Evolutionary conservation across 495 filamentous ascomycete genomes (phyloP), one percentile per base, ranked within the genome.

Genomic region (Podospora anserina): DNA sequence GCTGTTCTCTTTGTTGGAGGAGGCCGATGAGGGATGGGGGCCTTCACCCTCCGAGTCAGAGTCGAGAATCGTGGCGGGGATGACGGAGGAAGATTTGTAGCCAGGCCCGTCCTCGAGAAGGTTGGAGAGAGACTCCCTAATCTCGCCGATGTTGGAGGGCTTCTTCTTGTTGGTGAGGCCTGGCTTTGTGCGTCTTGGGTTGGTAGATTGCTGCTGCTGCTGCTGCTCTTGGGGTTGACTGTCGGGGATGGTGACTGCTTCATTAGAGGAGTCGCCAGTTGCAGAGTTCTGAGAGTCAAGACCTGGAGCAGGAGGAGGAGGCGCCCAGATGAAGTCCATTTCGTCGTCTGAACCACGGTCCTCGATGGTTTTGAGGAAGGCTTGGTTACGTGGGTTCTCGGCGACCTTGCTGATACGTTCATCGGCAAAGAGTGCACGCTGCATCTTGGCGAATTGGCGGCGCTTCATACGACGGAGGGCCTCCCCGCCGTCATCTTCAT

Each of bases 401-500:
- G 94, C 93, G 65, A 99, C 90, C 75, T 93, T 92, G 69, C 89
- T 92, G 68, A 98, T 85, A 59, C 93, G 92, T 77, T 93, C 93
- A 72, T 99, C 94, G n/a, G 90, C 86, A 19, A 97, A 84, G 9
- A 99, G 83, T 18, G 92, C 91, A 74, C 91, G 92, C 61, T 92
- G 90, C 91, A 97, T 96, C 78, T 91, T 92, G 26, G 92, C 91
- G 77, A 96, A 94, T 72, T 98, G 91, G 66, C 88, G 82, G 58
- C 94, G 88, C 79, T 96, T 97, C 80, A 89, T 86, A 6, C 93
- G 86, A 34, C 91, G 88, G 57, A 89, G 86, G 30, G 91, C 88
- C 72, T 91, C 86, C 2, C 85, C 89, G 61, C 92, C 91, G 74
- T 97, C 94, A 55, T 96, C 93, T 4, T 90, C 91, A 74, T 97